Base-by-base conservation (phyloP, 345 rosid genomes). In the Aegle marmelos region DNA sequence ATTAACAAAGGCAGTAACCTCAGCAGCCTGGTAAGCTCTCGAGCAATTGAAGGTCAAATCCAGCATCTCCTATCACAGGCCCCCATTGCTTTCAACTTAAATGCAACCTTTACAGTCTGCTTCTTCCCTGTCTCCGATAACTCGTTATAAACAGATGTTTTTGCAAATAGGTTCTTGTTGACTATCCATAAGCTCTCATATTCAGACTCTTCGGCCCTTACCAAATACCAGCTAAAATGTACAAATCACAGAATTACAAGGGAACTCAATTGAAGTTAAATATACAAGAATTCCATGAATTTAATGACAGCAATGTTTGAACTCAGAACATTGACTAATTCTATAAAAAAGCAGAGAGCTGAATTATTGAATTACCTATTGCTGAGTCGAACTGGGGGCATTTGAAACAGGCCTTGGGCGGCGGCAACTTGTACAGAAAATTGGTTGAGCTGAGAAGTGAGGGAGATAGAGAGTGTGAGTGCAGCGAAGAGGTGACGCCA, bases 1-100 rank as follows among this genome's bases (percentile, higher is more conserved):
- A 60, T 90, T 95, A 63, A 93, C 87, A 1, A 95, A 78, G 54
- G 95, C 97, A 48, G 93, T 90, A 74, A 93, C 89, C 83, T 95
- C 98, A 30, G 95, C 98, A 69, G 98, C 93, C 73, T 95, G 97
- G 79, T 95, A 95, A 82, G 98, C 94, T 85, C 98, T 90, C 80
- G 98, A 31, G 98, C 91, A 25, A 95, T 93, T 45, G 98, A 95
- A 85, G 98, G 97, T 98, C 98, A 95, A 72, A 95, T 92, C 98
- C 98, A 95, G 79, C 98, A 95, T 74, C 84, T 89, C 16, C 70
- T 79, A 21, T 91, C 94, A 77, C 98, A 93, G n/a, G 95, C 98
- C 64, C 91, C 97, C 90, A 88, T 79, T 36, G 85, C 83, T 80
- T 91, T 88, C 85, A 95, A 87, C 65, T 89, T 82, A 13, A 84